A percentile compares a stretch with the other conserved stretches of the same genome.
Evolutionary conservation across 2,329 filamentous ascomycete species (phyloP).

Genomic region (Aureobasidium sp.): DNA sequence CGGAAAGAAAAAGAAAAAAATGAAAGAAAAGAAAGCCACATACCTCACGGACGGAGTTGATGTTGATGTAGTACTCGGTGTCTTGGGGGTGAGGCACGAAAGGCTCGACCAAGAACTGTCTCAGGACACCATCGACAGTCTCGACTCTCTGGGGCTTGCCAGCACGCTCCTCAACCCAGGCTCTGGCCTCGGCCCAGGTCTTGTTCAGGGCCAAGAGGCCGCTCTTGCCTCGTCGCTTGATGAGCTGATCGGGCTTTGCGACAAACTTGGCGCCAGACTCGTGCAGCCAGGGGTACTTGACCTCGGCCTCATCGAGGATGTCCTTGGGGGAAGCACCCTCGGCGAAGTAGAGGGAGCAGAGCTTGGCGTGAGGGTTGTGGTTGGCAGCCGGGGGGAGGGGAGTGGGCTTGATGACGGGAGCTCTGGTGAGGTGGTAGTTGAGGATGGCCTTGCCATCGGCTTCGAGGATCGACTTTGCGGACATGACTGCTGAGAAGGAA

Average conservation of each 20-base stretch:
- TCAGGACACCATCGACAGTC: conserved; percentile 76
- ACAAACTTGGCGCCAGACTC: conserved; percentile 80
- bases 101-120: conserved; percentile 95
- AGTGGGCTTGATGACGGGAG: conserved; percentile 94
- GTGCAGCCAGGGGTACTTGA: conserved; percentile 93
- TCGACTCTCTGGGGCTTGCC: conserved; percentile 91
- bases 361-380: conserved; percentile 87
- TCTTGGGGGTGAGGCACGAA: conserved; percentile 92
- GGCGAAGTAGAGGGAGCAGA: conserved; percentile 87
- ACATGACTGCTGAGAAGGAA: conserved; percentile 49
- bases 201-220: conserved; percentile 95
- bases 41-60: conserved; percentile 99
- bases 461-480: conserved; percentile 95
- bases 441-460: conserved; percentile 99
- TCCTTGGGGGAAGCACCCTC: conserved; percentile 74
- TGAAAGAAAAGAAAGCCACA: conserved; percentile 40
- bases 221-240: conserved; percentile 99
- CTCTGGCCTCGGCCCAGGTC: conserved; percentile 86
- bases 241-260: conserved; percentile 98
- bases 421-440: conserved; percentile 99
- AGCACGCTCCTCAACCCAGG: conserved; percentile 87
- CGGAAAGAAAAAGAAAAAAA: conserved; percentile 8
- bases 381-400: conserved; percentile 74
- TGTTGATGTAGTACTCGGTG: conserved; percentile 99
- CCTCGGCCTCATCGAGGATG: conserved; percentile 90